phyloP scores from a whole-genome alignment of 2,329 filamentous ascomycete genomes.

The Penicillium sp. region DNA sequence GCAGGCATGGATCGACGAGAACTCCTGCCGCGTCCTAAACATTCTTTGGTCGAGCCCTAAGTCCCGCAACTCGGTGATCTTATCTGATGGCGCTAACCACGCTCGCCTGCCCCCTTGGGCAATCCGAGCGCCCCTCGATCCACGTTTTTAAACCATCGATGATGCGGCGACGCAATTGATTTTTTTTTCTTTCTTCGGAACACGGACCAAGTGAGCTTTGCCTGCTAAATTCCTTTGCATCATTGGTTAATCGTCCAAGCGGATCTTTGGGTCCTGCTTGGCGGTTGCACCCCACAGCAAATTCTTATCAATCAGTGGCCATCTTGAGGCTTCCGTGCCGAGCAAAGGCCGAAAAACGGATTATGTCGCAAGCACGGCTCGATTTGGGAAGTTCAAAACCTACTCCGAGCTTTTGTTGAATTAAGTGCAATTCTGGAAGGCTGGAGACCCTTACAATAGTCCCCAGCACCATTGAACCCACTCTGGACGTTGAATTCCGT shows the following conservation, averaged over 20 bases:
- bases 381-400: background rate
- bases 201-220: background rate
- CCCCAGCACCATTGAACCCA: background rate
- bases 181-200: background rate
- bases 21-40: background rate
- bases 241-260: slow-evolving; percentile 5
- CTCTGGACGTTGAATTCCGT: background rate
- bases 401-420: background rate
- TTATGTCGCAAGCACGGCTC: background rate
- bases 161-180: slow-evolving; percentile 9
- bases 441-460: background rate
- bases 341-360: slow-evolving; percentile 18
- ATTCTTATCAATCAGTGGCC: slow-evolving; percentile 28
- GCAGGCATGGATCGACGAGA: slow-evolving; percentile 18
- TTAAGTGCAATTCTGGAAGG: background rate
- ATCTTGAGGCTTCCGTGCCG: background rate
- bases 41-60: slow-evolving; percentile 2
- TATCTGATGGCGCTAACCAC: slow-evolving; percentile 27
- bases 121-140: slow-evolving; percentile 9
- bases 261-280: slow-evolving; percentile 6
- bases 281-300: slow-evolving; percentile 2
- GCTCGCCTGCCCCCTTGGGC: slow-evolving; percentile 2
- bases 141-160: slow-evolving; percentile 10
- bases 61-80: slow-evolving; percentile 22
- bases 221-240: background rate